Evolutionary conservation across 768 basidiomycete species (phyloP).

Genomic region (Panaeolus papilionaceus): DNA sequence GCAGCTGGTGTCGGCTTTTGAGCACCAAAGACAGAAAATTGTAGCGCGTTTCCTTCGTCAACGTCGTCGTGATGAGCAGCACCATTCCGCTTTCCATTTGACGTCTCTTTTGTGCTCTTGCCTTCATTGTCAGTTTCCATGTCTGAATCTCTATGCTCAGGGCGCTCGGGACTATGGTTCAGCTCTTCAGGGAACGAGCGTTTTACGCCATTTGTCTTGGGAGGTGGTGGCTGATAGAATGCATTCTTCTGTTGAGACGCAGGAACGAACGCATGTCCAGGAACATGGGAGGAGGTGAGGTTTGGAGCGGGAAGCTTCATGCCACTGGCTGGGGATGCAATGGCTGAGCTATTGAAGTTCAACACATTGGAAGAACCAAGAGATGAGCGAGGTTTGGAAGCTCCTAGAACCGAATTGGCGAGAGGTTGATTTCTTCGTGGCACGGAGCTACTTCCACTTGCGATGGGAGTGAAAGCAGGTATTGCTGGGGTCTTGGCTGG

Average conservation of each 20-base stretch:
- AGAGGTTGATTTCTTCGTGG: conserved; percentile 39
- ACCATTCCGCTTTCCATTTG: conserved; percentile 23
- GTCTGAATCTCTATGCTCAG: conserved; percentile 28
- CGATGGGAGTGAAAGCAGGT: conserved; percentile 27
- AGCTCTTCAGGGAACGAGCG: conserved; percentile 34
- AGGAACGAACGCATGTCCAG: conserved; percentile 44
- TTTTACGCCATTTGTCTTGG: conserved; percentile 40
- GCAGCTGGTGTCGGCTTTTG: conserved; percentile 23
- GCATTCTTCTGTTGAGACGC: conserved; percentile 67
- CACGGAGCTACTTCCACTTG: conserved; percentile 27
- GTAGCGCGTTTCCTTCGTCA: conserved; percentile 29
- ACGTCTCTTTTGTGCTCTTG: conserved; percentile 26
- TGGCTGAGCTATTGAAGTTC: conserved; percentile 23
- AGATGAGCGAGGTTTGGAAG: conserved; percentile 29
- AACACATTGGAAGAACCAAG: conserved; percentile 24
- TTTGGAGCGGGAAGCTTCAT: conserved; percentile 31
- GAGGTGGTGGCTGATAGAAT: conserved; percentile 63
- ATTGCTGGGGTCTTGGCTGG: conserved; percentile 28
- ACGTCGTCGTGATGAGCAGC: conserved; percentile 25
- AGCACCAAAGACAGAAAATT: conserved; percentile 37
- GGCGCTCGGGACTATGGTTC: conserved; percentile 28
- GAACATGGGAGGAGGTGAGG: conserved; percentile 30
- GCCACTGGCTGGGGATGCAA: conserved; percentile 37
- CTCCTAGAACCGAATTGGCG: conserved; percentile 26
- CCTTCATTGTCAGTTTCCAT: conserved; percentile 29